These are phyloP conservation scores for Cryptosporidium meleagridis DNA, from an alignment of 169 alveolate species.

Conservation along the genomic window DNA sequence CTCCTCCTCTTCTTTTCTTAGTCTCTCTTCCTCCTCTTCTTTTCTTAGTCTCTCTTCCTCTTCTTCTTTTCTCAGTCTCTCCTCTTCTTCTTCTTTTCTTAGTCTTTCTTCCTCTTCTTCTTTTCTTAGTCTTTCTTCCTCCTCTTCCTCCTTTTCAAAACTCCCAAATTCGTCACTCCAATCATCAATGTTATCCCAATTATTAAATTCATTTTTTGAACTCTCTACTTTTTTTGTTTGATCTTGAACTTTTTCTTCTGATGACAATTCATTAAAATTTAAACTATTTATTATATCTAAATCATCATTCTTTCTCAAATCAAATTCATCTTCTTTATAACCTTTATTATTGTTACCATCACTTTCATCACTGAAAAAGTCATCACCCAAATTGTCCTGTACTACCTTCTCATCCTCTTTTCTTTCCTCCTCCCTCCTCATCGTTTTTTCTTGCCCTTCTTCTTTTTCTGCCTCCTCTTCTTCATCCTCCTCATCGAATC, in stretches of 20 bases:
- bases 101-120: not conserved
- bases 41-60: not conserved
- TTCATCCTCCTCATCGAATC: not conserved
- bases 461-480: not conserved
- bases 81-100: not conserved
- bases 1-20: not conserved
- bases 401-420: not conserved
- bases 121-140: not conserved
- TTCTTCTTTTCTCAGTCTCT: not conserved
- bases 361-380: not conserved
- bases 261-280: not conserved
- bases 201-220: not conserved
- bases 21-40: not conserved
- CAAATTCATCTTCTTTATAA: not conserved
- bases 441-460: not conserved
- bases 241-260: not conserved
- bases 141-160: not conserved
- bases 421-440: not conserved
- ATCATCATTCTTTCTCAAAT: not conserved
- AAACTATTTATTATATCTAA: not conserved
- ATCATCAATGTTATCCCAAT: not conserved
- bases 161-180: not conserved
- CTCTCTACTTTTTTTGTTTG: not conserved
- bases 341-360: not conserved
- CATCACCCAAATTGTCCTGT: not conserved